These are phyloP conservation scores for Salix exigua DNA, from an alignment of 345 rosid genomes.

Conservation along the genomic window DNA sequence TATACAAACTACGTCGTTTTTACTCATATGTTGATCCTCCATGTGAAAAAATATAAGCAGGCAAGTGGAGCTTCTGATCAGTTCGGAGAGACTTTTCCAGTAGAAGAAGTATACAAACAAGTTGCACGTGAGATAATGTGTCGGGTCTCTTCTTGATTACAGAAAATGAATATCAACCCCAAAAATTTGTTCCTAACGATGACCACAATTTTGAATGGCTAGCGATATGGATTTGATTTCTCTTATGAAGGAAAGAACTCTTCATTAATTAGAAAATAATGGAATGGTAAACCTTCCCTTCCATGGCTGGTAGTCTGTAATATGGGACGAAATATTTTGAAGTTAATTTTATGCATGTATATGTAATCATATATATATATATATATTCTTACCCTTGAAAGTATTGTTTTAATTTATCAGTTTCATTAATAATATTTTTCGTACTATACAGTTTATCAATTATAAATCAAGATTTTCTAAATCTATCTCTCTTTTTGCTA, in stretches of 20 bases:
- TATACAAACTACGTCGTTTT: too few relatives aligned
- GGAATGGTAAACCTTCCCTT: too few relatives aligned
- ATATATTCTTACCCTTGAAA: background rate
- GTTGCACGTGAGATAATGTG: conserved; percentile 52
- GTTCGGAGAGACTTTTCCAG: conserved; percentile 32
- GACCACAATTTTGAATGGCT: background rate
- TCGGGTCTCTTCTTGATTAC: conserved; percentile 38
- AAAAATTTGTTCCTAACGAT: background rate
- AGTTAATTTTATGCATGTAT: background rate
- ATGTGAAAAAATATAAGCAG: conserved; percentile 19
- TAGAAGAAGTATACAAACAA: conserved; percentile 52
- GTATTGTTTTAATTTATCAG: background rate
- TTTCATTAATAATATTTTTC: too few relatives aligned
- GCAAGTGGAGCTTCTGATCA: conserved; percentile 34
- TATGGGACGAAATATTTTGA: background rate
- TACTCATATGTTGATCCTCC: background rate
- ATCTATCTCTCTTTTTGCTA: background rate
- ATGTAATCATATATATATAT: background rate
- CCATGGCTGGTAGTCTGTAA: background rate
- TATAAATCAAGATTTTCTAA: too few relatives aligned
- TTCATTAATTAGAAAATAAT: background rate
- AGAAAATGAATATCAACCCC: background rate
- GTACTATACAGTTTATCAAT: too few relatives aligned
- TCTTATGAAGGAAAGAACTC: background rate
- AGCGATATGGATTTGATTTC: background rate